phyloP scores from a whole-genome alignment of 1,284 basidiomycete species.

The Cryptococcus maquisensis region DNA sequence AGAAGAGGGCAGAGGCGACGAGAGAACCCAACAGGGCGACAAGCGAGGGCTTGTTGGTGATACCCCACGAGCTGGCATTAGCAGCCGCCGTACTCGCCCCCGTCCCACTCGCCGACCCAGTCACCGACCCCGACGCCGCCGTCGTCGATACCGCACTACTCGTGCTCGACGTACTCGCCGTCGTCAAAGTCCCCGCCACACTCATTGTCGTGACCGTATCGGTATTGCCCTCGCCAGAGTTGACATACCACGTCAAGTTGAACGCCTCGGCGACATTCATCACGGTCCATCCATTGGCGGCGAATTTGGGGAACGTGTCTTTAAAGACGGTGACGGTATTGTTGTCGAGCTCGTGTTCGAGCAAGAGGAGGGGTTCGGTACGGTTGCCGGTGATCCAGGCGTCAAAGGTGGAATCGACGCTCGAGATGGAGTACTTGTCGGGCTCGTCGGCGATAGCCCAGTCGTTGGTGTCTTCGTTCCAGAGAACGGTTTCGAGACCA shows the following conservation, averaged over 20 bases:
- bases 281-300: slow-evolving; percentile 39
- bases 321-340: slow-evolving; percentile 37
- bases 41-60: background rate
- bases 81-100: background rate
- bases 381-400: slow-evolving; percentile 29
- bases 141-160: background rate
- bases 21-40: background rate
- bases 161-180: slow-evolving; percentile 13
- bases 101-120: slow-evolving; percentile 9
- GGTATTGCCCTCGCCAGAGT: slow-evolving; percentile 28
- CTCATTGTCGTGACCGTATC: slow-evolving; percentile 26
- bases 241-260: slow-evolving; percentile 40
- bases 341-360: slow-evolving; percentile 41
- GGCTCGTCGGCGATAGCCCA: slow-evolving; percentile 42
- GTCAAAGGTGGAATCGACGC: slow-evolving; percentile 22
- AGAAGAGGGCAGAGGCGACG: too few species aligned
- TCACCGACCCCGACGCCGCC: background rate
- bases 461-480: slow-evolving; percentile 48
- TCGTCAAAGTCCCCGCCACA: slow-evolving; percentile 19
- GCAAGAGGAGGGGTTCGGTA: slow-evolving; percentile 33
- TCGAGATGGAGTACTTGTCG: slow-evolving; percentile 23
- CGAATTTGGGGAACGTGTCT: slow-evolving; percentile 27
- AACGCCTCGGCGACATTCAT: slow-evolving; percentile 40
- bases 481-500: slow-evolving; percentile 45
- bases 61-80: background rate